Conservation (phyloP, 2,329 filamentous ascomycete genomes). For the Beauveria varroae region DNA sequence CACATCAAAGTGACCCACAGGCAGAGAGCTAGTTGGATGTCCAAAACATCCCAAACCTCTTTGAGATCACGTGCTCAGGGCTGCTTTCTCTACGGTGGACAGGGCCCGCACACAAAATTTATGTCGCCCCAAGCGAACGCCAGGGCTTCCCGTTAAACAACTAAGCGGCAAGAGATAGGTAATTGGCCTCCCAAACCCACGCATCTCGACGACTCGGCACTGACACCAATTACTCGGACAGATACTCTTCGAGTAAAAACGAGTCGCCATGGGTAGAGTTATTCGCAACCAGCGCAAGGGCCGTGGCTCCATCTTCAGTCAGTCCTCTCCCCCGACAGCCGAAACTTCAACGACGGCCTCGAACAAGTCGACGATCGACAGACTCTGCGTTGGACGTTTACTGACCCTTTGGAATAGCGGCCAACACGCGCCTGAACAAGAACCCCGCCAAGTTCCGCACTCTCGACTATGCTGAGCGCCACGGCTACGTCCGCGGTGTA, state of each 20-base stretch:
- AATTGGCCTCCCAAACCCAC: conserved; percentile 18
- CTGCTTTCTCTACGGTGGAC: conserved; percentile 12
- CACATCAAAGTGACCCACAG: background rate
- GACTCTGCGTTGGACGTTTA: conserved; percentile 12
- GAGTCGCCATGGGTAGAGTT: conserved; percentile 47
- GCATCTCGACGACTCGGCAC: conserved; percentile 18
- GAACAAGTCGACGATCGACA: conserved; percentile 12
- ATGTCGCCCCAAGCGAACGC: conserved; percentile 21
- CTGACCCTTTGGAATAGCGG: conserved; percentile 44
- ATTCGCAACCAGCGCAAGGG: conserved; percentile 61
- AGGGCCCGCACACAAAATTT: conserved; percentile 32
- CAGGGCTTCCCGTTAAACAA: conserved; percentile 29
- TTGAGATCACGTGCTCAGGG: conserved; percentile 29
- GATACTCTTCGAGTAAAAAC: conserved; percentile 27
- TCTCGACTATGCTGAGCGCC: conserved; percentile 92
- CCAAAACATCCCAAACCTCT: background rate
- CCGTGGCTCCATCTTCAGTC: conserved; percentile 51
- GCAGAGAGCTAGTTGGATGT: background rate
- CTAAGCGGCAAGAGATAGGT: conserved; percentile 34
- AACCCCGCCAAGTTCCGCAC: conserved; percentile 77
- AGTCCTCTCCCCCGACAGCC: conserved; percentile 21
- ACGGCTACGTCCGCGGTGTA: conserved; percentile 95
- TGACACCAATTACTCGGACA: conserved; percentile 19
- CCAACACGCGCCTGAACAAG: conserved; percentile 90
- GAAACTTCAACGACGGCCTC: conserved; percentile 10